Evolutionary conservation across 2,329 filamentous ascomycete species (phyloP).

Genomic region (Berkeleyomyces rouxiae): DNA sequence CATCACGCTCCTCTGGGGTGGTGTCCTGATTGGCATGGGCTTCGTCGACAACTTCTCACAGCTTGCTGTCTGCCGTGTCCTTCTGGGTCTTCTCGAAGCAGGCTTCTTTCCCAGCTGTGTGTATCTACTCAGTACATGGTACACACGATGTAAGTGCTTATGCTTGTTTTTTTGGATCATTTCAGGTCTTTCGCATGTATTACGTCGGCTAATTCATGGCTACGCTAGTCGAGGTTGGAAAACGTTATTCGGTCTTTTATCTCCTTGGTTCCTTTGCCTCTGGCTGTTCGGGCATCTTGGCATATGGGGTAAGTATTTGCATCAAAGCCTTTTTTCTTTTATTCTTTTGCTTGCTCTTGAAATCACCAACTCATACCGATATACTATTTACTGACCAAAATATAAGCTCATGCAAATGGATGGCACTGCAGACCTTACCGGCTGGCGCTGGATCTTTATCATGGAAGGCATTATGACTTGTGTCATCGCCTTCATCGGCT

Average conservation of each 20-base stretch:
- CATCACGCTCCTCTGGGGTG: constrained; percentile 43
- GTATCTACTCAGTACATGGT: constrained; percentile 60
- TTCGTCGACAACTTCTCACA: constrained; percentile 37
- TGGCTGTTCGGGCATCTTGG: constrained; percentile 51
- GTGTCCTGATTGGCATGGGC: constrained; percentile 47
- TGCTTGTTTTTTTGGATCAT: not conserved
- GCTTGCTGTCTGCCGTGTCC: constrained; percentile 36
- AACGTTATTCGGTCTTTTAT: constrained; percentile 53
- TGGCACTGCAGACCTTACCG: constrained; percentile 35
- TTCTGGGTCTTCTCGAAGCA: constrained; percentile 50
- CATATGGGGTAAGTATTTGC: constrained; percentile 40
- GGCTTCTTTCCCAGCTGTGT: constrained; percentile 56
- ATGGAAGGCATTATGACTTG: constrained; percentile 38
- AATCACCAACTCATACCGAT: constrained; percentile 13
- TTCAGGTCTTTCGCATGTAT: too few relatives aligned
- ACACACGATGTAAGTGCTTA: constrained; percentile 39
- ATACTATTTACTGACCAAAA: not conserved
- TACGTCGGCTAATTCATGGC: not conserved
- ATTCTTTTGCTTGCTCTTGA: not conserved
- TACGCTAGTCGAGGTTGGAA: constrained; percentile 44
- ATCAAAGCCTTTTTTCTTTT: not conserved
- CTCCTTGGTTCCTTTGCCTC: constrained; percentile 49
- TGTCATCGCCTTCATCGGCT: constrained; percentile 31
- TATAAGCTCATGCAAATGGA: constrained; percentile 42
- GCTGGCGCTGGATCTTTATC: constrained; percentile 55